Conservation (phyloP, 2,329 filamentous ascomycete genomes). For the Phialocephala sp. region DNA sequence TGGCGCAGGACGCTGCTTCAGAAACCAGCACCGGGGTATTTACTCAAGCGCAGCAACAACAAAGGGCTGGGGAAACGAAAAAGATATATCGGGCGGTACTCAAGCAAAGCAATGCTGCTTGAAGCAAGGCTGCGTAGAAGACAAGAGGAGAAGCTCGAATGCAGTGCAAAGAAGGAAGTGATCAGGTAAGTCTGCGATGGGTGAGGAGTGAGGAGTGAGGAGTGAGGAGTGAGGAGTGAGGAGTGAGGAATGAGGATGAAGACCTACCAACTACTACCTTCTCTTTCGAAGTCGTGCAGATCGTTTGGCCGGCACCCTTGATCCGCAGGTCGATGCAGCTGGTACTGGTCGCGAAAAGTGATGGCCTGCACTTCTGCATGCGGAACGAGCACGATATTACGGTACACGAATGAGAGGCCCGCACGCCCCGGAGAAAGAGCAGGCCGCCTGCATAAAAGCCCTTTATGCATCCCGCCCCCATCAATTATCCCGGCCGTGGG, state of each 20-base stretch:
- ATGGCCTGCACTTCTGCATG: too few relatives aligned
- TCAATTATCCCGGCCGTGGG: too few relatives aligned
- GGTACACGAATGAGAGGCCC: too few relatives aligned
- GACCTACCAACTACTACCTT: not conserved
- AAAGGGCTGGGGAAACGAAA: not conserved
- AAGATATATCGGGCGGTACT: not conserved
- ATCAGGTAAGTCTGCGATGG: too few relatives aligned
- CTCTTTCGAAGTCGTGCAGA: constrained; percentile 2
- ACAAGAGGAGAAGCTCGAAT: too few relatives aligned
- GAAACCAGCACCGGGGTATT: not conserved
- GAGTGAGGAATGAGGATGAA: not conserved
- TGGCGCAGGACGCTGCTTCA: not conserved
- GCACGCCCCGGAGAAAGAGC: too few relatives aligned
- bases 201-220: not conserved
- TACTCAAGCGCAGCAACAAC: not conserved
- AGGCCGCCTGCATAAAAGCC: not conserved
- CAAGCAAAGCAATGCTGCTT: too few relatives aligned
- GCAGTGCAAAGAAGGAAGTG: too few relatives aligned
- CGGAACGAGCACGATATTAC: too few relatives aligned
- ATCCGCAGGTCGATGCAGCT: too few relatives aligned
- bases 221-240: not conserved
- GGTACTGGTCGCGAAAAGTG: too few relatives aligned
- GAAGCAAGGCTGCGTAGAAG: too few relatives aligned
- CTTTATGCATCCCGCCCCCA: not conserved
- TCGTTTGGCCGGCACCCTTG: not conserved